phyloP scores from a whole-genome alignment of 2,329 filamentous ascomycete genomes.

The Nannizziopsis barbatae region DNA sequence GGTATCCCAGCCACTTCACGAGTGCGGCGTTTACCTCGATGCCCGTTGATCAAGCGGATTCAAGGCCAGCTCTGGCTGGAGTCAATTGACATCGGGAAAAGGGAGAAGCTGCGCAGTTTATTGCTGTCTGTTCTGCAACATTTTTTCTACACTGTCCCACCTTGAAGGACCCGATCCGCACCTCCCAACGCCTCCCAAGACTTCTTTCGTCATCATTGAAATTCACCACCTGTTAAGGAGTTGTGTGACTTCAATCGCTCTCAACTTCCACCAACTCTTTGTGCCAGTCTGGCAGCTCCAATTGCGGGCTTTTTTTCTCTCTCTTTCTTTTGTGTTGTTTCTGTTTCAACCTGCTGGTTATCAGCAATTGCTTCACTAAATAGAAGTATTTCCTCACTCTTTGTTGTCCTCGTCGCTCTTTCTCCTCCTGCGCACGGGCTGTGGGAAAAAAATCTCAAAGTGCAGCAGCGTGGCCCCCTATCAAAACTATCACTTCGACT shows the following conservation, averaged over 20 bases:
- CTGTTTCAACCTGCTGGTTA: background rate
- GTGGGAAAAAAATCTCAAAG: too few relatives aligned
- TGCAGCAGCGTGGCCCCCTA: too few relatives aligned
- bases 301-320: background rate
- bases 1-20: too few relatives aligned
- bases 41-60: too few relatives aligned
- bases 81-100: too few relatives aligned
- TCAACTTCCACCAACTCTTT: background rate
- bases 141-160: too few relatives aligned
- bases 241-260: background rate
- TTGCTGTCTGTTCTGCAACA: too few relatives aligned
- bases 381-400: background rate
- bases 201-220: slow-evolving; percentile 7
- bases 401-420: background rate
- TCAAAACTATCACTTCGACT: too few relatives aligned
- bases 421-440: background rate
- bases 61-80: too few relatives aligned
- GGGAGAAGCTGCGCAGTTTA: too few relatives aligned
- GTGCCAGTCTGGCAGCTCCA: background rate
- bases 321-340: background rate
- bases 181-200: background rate
- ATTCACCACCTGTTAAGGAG: background rate
- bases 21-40: too few relatives aligned
- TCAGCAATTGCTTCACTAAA: background rate
- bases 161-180: background rate